Base-by-base conservation (phyloP, 306 rosid genomes). In the Prunus salicina region DNA sequence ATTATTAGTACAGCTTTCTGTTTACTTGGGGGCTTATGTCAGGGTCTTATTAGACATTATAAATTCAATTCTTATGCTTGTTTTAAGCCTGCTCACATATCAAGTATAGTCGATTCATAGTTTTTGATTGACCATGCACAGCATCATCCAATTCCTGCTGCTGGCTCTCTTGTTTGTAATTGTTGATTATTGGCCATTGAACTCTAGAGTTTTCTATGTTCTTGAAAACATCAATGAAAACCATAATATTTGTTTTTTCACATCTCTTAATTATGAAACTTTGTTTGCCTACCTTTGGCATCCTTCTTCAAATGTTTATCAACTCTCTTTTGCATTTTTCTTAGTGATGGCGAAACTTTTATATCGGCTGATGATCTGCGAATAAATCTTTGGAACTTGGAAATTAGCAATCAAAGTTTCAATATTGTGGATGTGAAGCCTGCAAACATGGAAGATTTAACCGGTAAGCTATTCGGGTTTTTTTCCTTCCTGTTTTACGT, bases 311-410 rank as follows among this genome's bases (percentile, higher is more conserved):
- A 56, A 49, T 25, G 49, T 55, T 75, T 22, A 77, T 67, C 61
- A 52, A 64, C 71, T 81, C 75, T 67, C 55, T 71, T 28, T 85
- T 82, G 56, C 20, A 52, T 16, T 46, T 86, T 80, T 78, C 74
- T 77, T 69, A 92, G 99, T 51, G 98, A 95, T 71, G 97, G 97
- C 8, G 99, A 95, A 88, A 95, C 99, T 88, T 92, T 95, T 88
- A 92, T 95, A 89, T 95, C 99, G 53, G 99, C 99, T 77, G 99
- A 95, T 84, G 99, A 95, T 86, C 87, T 95, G 76, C 92, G 99
- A 79, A 92, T 95, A 87, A 95, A 95, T 87, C 98, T 95, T 75
- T 95, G 99, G 99, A 92, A 95, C 80, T 80, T 95, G 85, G 99
- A 95, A 86, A 95, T 95, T 84, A 91, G 99, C 89, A 91, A 80